phyloP scores from a whole-genome alignment of 257 asterid species.

The Phtheirospermum japonicum region DNA sequence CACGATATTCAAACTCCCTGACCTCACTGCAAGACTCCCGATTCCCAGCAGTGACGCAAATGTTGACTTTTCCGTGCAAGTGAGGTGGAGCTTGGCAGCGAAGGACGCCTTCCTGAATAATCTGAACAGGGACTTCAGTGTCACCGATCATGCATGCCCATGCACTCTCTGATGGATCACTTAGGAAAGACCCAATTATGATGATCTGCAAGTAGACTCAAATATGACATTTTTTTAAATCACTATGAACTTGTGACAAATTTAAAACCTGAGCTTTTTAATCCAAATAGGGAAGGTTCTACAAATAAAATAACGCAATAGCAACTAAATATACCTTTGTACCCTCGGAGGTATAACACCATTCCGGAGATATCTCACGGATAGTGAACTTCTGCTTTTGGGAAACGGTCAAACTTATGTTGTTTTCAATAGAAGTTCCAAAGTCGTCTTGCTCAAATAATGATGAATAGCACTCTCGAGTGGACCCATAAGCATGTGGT shows the following conservation, averaged over 20 bases:
- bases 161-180: constrained; percentile 53
- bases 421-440: constrained; percentile 48
- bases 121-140: constrained; percentile 76
- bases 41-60: constrained; percentile 75
- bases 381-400: constrained; percentile 77
- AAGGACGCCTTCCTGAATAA: constrained; percentile 83
- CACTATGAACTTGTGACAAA: background rate
- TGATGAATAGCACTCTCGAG: constrained; percentile 38
- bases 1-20: constrained; percentile 76
- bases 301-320: constrained; percentile 16
- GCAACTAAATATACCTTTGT: constrained; percentile 58
- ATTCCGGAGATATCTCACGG: constrained; percentile 81
- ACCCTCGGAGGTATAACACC: constrained; percentile 82
- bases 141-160: constrained; percentile 98
- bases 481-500: constrained; percentile 35
- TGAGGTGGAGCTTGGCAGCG: constrained; percentile 79
- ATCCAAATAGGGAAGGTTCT: background rate
- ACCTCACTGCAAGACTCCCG: constrained; percentile 87
- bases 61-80: constrained; percentile 65
- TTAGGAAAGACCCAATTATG: constrained; percentile 79
- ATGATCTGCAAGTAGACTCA: constrained; percentile 52
- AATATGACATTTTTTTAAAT: no score
- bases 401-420: constrained; percentile 49
- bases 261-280: constrained; percentile 2
- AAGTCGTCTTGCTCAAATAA: constrained; percentile 52